Base-by-base conservation (phyloP, 441 rosid genomes). In the Euphorbia celastroides region DNA sequence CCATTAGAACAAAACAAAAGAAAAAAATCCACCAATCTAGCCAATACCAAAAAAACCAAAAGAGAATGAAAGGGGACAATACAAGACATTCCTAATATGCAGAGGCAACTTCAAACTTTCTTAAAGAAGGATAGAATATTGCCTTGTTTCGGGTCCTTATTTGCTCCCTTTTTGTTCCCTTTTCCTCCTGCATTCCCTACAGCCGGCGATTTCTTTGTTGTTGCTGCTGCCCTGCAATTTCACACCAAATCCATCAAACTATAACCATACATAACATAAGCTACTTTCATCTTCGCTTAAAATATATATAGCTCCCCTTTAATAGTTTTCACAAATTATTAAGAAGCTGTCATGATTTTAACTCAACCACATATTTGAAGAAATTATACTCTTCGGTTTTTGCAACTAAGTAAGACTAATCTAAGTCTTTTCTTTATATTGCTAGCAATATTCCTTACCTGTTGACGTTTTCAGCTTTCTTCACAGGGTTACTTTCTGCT, bases 71-170 rank as follows among this genome's bases (percentile, higher is more conserved):
- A 54, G 14, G 5, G 23, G 26, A 8, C 38, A 13, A 16, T 31
- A 62, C 32, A 46, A 13, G 20, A 31, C 27, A 14, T 44, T 26
- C 12, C 27, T 8, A 48, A 13, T 65, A 17, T 41, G 30, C 20
- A 26, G 22, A 1, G 19, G 42, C 11, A 65, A 11, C 65, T 31
- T 84, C 76, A 92, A 63, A 72, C 88, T 74, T 46, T 85, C 78
- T 82, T 91, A 74, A 93, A 90, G 90, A 89, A 93, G 0, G 95
- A 85, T 50, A 90, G 54, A 57, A 93, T 86, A 72, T 89, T 89
- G 60, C 98, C 96, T 82, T 93, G 98, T 80, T 89, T 93, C n/a
- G 93, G 84, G 77, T 89, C 93, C 85, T 89, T 90, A 36, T 67
- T 79, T 17, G 79, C 92, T 2, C 82, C 89, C 79, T 85, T 91